Evolutionary conservation across 345 rosid species (phyloP), one percentile per base, ranked within the genome.

Genomic region (Lumnitzera littorea): DNA sequence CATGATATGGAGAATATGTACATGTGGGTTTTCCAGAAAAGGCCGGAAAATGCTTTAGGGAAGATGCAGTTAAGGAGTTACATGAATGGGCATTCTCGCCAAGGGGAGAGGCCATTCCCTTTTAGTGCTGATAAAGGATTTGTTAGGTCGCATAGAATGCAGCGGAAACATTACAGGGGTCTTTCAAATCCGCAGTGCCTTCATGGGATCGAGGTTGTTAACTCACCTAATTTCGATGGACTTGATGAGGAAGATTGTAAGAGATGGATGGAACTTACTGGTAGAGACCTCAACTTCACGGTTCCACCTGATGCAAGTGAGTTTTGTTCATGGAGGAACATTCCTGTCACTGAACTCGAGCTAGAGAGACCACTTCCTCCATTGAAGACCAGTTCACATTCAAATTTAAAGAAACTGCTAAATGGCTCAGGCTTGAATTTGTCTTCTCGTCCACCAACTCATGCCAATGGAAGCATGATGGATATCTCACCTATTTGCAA

Each of bases 1-100:
- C 83, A 82, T 54, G 86, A 82, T 69, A 76, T 78, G 86, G 86
- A 82, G 70, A 82, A 82, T 49, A 78, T 78, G 72, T 82, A 82
- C 61, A 76, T 82, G 86, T 82, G 86, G 86, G 76, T 65, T 61
- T 78, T 82, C 65, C 76, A 67, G 79, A 80, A 78, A 55, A 76
- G 83, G 69, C 86, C 86, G 43, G 86, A 82, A 52, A 78, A 82
- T 67, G 83, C 83, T 25, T 60, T 82, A 59, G 86, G 86, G 50
- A 82, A 82, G 81, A 82, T 82, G 86, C 83, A 82, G 76, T 53
- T 78, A 65, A 69, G 86, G 78, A 82, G 86, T 66, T 82, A 64
- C 59, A 82, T 78, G 86, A 82, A 82, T 24, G 86, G 86, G 24
- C 86, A 82, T 60, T 82, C 81, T 46, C 83, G 83, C 46, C 86